phyloP scores from a whole-genome alignment of 2,329 filamentous ascomycete species.

The Cytospora piceae region DNA sequence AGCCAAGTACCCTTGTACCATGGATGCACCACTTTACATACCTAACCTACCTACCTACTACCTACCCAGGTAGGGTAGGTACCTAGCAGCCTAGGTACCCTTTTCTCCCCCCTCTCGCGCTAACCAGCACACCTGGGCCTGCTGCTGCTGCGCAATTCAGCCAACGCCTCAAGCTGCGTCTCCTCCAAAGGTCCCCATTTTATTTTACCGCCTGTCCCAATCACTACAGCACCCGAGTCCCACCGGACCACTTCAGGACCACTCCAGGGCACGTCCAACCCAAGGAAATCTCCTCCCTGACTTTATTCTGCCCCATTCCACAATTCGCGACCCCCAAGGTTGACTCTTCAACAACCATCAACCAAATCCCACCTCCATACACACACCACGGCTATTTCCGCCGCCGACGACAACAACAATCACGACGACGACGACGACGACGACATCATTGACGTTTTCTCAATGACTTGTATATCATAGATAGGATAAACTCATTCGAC shows the following conservation, averaged over 20 bases:
- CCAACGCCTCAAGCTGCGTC: neutral
- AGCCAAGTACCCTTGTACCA: neutral
- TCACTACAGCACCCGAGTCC: neutral
- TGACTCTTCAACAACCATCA: conserved; percentile 19
- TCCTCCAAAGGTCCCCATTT: neutral
- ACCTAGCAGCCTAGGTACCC: neutral
- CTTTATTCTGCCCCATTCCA: conserved; percentile 21
- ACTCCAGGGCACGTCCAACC: conserved; percentile 20
- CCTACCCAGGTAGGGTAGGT: no score
- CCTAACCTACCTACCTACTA: no score
- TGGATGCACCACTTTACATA: no score
- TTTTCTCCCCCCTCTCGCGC: neutral
- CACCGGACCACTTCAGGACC: neutral
- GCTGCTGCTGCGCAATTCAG: neutral
- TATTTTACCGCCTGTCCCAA: neutral
- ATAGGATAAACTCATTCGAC: neutral
- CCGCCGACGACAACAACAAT: conserved; percentile 7
- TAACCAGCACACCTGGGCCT: neutral
- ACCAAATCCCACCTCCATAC: neutral
- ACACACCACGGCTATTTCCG: neutral
- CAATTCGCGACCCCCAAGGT: conserved; percentile 18
- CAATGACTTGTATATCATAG: neutral
- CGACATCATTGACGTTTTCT: conserved; percentile 1
- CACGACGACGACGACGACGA: neutral
- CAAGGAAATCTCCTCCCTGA: conserved; percentile 29